phyloP scores from a whole-genome alignment of 805 yeast genomes.

The Metschnikowia matae region DNA sequence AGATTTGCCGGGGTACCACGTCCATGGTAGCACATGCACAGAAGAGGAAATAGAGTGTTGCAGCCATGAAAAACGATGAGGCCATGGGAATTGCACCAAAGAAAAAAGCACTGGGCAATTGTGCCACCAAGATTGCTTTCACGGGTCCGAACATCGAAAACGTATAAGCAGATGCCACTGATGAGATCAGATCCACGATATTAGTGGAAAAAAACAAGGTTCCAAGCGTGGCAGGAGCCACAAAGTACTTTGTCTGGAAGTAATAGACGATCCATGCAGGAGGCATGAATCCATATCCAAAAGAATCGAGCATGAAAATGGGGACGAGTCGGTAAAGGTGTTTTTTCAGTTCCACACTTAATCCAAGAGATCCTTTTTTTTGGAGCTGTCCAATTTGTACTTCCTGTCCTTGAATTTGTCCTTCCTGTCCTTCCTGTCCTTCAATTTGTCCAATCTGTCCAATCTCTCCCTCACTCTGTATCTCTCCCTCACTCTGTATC shows the following conservation, averaged over 20 bases:
- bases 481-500: neutral
- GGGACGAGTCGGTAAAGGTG: conserved; percentile 47
- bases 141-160: conserved; percentile 74
- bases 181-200: conserved; percentile 59
- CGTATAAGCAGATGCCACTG: conserved; percentile 71
- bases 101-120: conserved; percentile 71
- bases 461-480: no score
- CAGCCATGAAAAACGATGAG: conserved; percentile 39
- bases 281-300: conserved; percentile 87
- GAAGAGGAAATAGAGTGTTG: conserved; percentile 45
- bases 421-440: no score
- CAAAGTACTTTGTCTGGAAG: conserved; percentile 53
- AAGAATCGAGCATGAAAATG: conserved; percentile 78
- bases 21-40: conserved; percentile 72
- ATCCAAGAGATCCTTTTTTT: neutral
- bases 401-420: no score
- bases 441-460: no score
- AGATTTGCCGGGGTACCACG: conserved; percentile 84
- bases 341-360: conserved; percentile 41
- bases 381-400: no score
- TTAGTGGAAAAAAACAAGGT: conserved; percentile 62
- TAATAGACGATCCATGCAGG: conserved; percentile 85
- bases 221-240: conserved; percentile 60
- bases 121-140: conserved; percentile 66
- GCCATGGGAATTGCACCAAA: conserved; percentile 39